Conservation (phyloP, 495 filamentous ascomycete genomes). For the Penicillium cataractarum region DNA sequence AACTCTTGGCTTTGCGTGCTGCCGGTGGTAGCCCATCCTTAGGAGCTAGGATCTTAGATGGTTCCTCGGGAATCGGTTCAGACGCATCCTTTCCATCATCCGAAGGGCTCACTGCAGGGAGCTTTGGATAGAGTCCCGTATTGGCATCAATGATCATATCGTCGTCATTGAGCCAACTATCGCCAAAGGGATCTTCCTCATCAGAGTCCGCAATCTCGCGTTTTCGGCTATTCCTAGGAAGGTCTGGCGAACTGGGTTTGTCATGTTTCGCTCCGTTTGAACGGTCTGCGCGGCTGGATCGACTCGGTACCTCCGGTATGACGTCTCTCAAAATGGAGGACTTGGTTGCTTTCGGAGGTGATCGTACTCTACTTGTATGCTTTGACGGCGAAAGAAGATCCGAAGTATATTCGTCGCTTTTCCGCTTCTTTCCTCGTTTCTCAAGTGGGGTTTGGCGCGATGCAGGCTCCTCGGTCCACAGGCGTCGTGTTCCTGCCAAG, state of each 20-base stretch:
- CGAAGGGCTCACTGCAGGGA: conserved; percentile 28
- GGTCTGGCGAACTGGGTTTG: conserved; percentile 8
- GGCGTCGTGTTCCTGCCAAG: conserved; percentile 54
- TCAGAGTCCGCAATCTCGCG: conserved; percentile 51
- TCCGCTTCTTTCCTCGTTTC: conserved; percentile 69
- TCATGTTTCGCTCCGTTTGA: conserved; percentile 9
- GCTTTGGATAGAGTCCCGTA: conserved; percentile 35
- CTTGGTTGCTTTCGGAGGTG: conserved; percentile 17
- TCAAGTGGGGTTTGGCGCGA: conserved; percentile 45
- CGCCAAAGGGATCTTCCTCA: conserved; percentile 37
- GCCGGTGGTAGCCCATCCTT: conserved; percentile 10
- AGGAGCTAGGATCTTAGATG: conserved; percentile 12
- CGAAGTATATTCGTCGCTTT: conserved; percentile 68
- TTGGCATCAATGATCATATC: conserved; percentile 27
- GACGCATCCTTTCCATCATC: conserved; percentile 11
- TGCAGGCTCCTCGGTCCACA: conserved; percentile 66
- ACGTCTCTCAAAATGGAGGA: conserved; percentile 2
- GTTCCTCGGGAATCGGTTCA: background rate
- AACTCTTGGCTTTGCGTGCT: conserved; percentile 15
- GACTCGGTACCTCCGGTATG: conserved; percentile 3
- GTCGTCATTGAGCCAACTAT: conserved; percentile 31
- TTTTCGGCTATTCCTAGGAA: conserved; percentile 18
- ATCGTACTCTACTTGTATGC: conserved; percentile 29
- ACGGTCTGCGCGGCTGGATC: conserved; percentile 2
- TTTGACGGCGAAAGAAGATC: conserved; percentile 45